Percentiles rank a stretch among this genome's conserved stretches.
Evolutionary conservation across 1,284 basidiomycete genomes (phyloP).

Genomic region (Trichosporon ovoides): DNA sequence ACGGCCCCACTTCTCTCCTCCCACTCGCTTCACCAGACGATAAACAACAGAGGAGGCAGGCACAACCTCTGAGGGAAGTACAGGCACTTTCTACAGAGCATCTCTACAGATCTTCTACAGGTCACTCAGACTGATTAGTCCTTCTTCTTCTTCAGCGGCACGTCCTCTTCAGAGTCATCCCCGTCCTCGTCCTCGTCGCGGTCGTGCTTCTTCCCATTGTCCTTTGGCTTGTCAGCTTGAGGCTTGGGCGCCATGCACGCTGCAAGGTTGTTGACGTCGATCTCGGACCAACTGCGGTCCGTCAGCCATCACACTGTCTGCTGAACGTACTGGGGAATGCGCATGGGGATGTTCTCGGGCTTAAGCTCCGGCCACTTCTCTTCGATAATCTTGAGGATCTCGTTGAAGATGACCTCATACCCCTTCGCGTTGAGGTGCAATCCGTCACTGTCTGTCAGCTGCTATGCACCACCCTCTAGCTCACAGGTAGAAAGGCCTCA

Average conservation of each 20-base stretch:
- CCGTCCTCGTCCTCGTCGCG: not conserved
- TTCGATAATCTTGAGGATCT: constrained; percentile 57
- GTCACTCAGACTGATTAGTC: not conserved
- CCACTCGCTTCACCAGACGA: not conserved
- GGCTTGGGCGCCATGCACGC: constrained; percentile 4
- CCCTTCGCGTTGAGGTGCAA: constrained; percentile 68
- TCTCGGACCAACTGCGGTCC: constrained; percentile 9
- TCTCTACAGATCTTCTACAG: too few species aligned
- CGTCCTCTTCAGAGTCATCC: not conserved
- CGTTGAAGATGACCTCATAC: constrained; percentile 66
- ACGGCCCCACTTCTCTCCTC: too few species aligned
- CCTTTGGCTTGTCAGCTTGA: not conserved
- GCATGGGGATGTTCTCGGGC: constrained; percentile 34
- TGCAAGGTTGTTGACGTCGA: constrained; percentile 17
- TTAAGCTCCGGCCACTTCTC: constrained; percentile 63
- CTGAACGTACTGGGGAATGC: constrained; percentile 36
- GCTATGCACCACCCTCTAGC: constrained; percentile 4
- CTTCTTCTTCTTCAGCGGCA: too few species aligned
- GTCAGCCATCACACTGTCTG: not conserved
- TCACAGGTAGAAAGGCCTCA: constrained; percentile 44
- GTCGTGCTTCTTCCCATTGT: not conserved
- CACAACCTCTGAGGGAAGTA: too few species aligned
- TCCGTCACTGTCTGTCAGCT: constrained; percentile 55
- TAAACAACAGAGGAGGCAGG: not conserved
- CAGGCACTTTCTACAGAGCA: too few species aligned